Percentiles rank a stretch among this genome's conserved stretches.
phyloP scores from a whole-genome alignment of 2,329 filamentous ascomycete genomes.

The Lasiodiplodia hormozganensis region DNA sequence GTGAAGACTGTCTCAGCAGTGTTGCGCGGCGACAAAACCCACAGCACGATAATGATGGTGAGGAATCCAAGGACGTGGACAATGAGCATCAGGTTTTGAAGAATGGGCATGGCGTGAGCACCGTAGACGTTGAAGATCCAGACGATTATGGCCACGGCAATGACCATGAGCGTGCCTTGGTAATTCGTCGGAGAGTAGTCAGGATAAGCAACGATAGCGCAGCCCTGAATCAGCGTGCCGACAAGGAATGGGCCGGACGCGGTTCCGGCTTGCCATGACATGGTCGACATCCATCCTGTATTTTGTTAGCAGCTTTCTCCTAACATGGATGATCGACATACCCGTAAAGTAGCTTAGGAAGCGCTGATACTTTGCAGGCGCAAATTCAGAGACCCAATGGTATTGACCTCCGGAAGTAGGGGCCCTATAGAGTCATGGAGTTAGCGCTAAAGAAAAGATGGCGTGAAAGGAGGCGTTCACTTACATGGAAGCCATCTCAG shows the following conservation, averaged over 20 bases:
- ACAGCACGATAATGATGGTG: constrained; percentile 50
- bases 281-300: constrained; percentile 56
- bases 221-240: constrained; percentile 56
- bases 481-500: constrained; percentile 32
- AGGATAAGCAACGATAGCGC: constrained; percentile 51
- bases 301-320: neutral
- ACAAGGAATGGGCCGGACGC: constrained; percentile 57
- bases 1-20: constrained; percentile 42
- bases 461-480: neutral
- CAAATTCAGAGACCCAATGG: constrained; percentile 31
- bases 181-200: constrained; percentile 52
- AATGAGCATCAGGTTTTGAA: constrained; percentile 46
- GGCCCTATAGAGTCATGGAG: neutral
- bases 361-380: constrained; percentile 30
- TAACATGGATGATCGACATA: neutral
- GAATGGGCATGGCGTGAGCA: constrained; percentile 40
- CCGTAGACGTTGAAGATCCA: constrained; percentile 51
- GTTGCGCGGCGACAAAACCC: constrained; percentile 42
- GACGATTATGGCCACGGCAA: constrained; percentile 53
- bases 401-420: constrained; percentile 31
- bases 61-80: constrained; percentile 55
- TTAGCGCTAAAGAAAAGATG: neutral
- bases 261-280: constrained; percentile 59
- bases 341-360: constrained; percentile 32
- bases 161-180: constrained; percentile 59